Percentiles rank a stretch among this genome's conserved stretches.
Conservation (phyloP, 176 grass and related monocot species). For the Oryza glumipatula region DNA sequence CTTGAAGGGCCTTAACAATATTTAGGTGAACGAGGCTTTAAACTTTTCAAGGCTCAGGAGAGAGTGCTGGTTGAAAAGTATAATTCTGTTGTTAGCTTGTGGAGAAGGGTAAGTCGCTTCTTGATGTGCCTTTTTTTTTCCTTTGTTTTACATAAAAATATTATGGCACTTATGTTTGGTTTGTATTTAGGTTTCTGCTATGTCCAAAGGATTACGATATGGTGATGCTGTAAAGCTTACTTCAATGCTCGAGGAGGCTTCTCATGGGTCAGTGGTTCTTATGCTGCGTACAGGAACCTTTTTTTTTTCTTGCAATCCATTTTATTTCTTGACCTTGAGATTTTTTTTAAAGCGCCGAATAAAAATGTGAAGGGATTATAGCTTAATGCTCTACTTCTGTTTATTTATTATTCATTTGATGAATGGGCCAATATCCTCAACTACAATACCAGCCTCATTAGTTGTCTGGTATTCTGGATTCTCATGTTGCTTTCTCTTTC, state of each 20-base stretch:
- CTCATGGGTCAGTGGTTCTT: slow-evolving; percentile 66
- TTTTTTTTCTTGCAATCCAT: background rate
- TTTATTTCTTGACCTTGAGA: background rate
- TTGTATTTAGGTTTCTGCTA: slow-evolving; percentile 63
- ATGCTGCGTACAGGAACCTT: background rate
- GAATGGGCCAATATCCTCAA: background rate
- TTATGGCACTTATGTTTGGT: slow-evolving; percentile 27
- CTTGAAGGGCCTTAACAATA: slow-evolving; percentile 49
- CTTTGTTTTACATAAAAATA: background rate
- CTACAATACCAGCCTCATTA: background rate
- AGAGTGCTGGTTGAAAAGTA: slow-evolving; percentile 85
- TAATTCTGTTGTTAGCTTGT: slow-evolving; percentile 79
- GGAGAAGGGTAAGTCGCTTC: slow-evolving; percentile 79
- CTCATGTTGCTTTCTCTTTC: background rate
- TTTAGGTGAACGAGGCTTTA: slow-evolving; percentile 72
- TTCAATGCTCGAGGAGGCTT: slow-evolving; percentile 81
- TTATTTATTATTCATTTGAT: background rate
- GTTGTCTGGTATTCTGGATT: slow-evolving; percentile 10
- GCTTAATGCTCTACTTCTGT: background rate
- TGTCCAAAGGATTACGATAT: slow-evolving; percentile 77
- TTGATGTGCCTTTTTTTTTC: slow-evolving; percentile 8
- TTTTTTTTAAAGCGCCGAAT: background rate
- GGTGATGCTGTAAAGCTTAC: slow-evolving; percentile 81
- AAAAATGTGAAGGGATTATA: background rate
- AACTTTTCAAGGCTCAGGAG: slow-evolving; percentile 80